Percentiles rank a stretch among this genome's conserved stretches.
Conservation (phyloP, 1,284 basidiomycete species). For the Puccinia novopanici region DNA sequence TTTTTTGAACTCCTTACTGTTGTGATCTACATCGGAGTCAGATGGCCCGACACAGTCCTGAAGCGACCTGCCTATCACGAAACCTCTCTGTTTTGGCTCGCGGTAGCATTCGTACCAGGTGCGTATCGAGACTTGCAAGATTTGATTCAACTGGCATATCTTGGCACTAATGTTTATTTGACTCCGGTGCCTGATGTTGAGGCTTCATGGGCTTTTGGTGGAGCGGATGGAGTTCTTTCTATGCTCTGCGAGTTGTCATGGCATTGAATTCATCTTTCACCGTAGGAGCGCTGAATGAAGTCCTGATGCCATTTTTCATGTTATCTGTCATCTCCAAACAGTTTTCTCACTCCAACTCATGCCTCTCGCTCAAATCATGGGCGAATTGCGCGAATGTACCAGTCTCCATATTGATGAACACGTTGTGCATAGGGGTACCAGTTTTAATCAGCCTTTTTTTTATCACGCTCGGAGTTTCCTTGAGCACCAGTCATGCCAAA, state of each 20-base stretch:
- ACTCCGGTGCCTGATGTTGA: not conserved
- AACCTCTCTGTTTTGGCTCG: slow-evolving; percentile 1
- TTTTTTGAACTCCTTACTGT: not conserved
- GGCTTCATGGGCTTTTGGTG: slow-evolving; percentile 26
- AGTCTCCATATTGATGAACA: slow-evolving; percentile 3
- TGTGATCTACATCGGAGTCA: not conserved
- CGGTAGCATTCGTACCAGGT: not conserved
- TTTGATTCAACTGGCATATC: not conserved
- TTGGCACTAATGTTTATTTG: not conserved
- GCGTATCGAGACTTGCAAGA: not conserved
- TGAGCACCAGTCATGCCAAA: not conserved
- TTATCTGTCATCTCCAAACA: not conserved
- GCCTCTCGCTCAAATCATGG: not conserved
- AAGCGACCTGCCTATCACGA: not conserved
- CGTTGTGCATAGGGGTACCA: slow-evolving; percentile 7
- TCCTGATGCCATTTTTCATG: not conserved
- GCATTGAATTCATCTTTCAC: not conserved
- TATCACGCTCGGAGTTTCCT: not conserved
- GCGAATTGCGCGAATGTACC: not conserved
- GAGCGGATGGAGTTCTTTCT: slow-evolving; percentile 23
- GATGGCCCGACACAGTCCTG: not conserved
- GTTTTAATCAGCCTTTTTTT: slow-evolving; percentile 5
- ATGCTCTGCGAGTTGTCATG: not conserved
- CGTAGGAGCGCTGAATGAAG: not conserved
- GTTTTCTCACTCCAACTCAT: slow-evolving; percentile 11